These are phyloP conservation scores for Heterotrichella gracilis DNA, from an alignment of 352 stramenopile species.

Conservation along the genomic window DNA sequence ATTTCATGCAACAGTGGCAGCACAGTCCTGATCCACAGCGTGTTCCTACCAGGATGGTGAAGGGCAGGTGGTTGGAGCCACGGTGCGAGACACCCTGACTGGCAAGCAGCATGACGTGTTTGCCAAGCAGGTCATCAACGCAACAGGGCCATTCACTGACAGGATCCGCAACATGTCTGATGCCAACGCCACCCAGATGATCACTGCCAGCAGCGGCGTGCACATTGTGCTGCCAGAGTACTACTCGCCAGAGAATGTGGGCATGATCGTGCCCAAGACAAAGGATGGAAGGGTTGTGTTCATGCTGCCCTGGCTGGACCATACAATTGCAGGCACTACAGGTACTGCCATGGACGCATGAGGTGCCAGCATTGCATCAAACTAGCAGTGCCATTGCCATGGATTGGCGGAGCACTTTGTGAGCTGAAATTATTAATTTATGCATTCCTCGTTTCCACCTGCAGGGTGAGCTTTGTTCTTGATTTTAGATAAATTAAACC, in stretches of 20 bases:
- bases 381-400: background rate
- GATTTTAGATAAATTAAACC: too few relatives aligned
- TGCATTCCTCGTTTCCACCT: background rate
- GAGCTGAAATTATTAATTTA: background rate
- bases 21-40: background rate
- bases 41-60: conserved; percentile 21
- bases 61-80: conserved; percentile 40
- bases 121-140: conserved; percentile 55
- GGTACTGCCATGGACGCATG: too few relatives aligned
- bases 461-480: too few relatives aligned
- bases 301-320: conserved; percentile 61
- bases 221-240: conserved; percentile 69
- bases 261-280: conserved; percentile 72
- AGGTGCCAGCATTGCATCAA: too few relatives aligned
- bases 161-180: conserved; percentile 43
- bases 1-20: background rate
- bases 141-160: conserved; percentile 62
- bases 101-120: conserved; percentile 49
- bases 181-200: conserved; percentile 30
- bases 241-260: conserved; percentile 62
- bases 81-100: conserved; percentile 46
- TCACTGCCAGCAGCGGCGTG: conserved; percentile 56
- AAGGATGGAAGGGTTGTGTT: conserved; percentile 57
- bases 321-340: conserved; percentile 19
- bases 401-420: too few relatives aligned